Evolutionary conservation across 768 basidiomycete genomes (phyloP), one percentile per base, ranked within the genome.

Genomic region (Gelatoporia subvermispora): DNA sequence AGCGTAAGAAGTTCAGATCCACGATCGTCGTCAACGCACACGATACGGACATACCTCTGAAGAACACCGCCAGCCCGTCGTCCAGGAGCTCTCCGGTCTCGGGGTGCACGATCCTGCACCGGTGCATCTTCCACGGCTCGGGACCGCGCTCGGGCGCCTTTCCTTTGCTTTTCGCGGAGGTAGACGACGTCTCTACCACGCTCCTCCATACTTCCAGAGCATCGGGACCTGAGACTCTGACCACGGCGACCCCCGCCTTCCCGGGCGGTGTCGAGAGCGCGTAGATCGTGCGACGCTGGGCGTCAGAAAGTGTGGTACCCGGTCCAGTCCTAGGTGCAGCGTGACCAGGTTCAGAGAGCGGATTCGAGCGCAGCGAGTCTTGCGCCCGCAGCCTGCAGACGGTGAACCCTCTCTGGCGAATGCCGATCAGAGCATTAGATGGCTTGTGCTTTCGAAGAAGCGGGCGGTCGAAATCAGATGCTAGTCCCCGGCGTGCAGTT

Each of bases 251-350:
- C 15, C 92, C 93, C 3, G 78, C 90, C 52, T 84, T 91, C 1
- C 91, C 93, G 2, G 86, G 81, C 1, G 92, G 88, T 0, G 91
- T 93, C 0, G 92, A 89, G 22, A 93, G 73, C 1, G 92, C 93
- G 61, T 87, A 95, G 40, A 95, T 89, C 2, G 93, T 94, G 20
- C 66, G 59, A n/a, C 75, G 70, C 61, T 89, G 85, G 4, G 83
- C 67, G 40, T 74, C 72, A 10, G 75, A 76, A 37, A 55, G 64
- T n/a, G n/a, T n/a, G n/a, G n/a, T n/a, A n/a, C n/a, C n/a, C 0
- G 64, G 60, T 7, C 5, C 28, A 13, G 28, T 31, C 28, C 28
- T 31, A 63, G 55, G 9, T 52, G 22, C 36, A 16, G 41, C 5
- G n/a, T 9, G 20, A 22, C 22, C 20, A 9, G 35, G 18, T 44